Evolutionary conservation across 2,329 filamentous ascomycete species (phyloP), one percentile per base, ranked within the genome.

Genomic region (Colletotrichum sp.): DNA sequence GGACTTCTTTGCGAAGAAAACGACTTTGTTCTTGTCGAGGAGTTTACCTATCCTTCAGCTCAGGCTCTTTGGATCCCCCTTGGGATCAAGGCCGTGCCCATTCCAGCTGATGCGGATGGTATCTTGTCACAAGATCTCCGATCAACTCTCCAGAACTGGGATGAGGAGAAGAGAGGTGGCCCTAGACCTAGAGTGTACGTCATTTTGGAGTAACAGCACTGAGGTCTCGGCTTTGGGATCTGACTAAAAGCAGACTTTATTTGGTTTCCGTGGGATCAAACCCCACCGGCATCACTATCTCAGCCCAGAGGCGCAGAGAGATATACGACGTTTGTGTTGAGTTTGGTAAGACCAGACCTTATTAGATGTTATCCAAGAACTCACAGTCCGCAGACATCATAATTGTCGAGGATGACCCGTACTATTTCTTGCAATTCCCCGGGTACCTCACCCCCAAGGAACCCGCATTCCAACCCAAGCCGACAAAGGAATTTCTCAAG

Each of bases 221-320:
- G n/a, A 63, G 0, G 9, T 13, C 2, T 21, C 3, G 30, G 6
- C 18, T 9, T 59, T 59, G 16, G n/a, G 3, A 9, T 59, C 55
- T 59, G 12, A 36, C n/a, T 21, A 21, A 6, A 36, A 26, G n/a
- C 15, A 77, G 78, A n/a, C 69, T 82, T 2, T 82, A 82, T 21
- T 61, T 80, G 2, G 81, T 82, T 7, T 76, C 81, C 4, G 93
- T 92, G 0, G 93, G 93, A 3, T 93, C 94, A 80, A 94, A 95
- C 80, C 93, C 93, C 0, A 94, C 93, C 0, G 93, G 93, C 21
- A 89, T 92, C 26, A 94, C 93, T 2, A 92, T 93, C 78, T 86
- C 88, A 63, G 82, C 84, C 4, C 84, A 89, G 77, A 87, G 93
- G 72, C 88, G 93, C 52, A 87, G 86, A 77, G 90, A 88, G 21